Evolutionary conservation across 176 grass and related monocot genomes (phyloP).

Genomic region (Cymbopogon citratus): DNA sequence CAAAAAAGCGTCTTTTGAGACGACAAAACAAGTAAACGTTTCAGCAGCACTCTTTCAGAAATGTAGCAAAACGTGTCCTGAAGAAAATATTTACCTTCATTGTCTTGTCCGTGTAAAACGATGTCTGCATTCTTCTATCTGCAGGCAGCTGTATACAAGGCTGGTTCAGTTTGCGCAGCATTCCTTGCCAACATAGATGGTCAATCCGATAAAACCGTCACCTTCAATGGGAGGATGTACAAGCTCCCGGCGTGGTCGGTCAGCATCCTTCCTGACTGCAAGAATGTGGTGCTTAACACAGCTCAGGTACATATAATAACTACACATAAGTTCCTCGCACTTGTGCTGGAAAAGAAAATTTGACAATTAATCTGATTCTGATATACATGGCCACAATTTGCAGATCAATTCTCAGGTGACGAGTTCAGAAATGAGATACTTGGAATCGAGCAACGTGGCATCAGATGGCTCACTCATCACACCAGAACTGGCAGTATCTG

Average conservation of each 20-base stretch:
- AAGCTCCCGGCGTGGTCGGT: constrained; percentile 88
- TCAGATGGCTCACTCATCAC: constrained; percentile 34
- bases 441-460: constrained; percentile 36
- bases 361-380: neutral
- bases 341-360: neutral
- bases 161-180: constrained; percentile 63
- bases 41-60: neutral
- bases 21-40: neutral
- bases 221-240: constrained; percentile 78
- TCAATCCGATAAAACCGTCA: constrained; percentile 67
- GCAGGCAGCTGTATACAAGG: constrained; percentile 70
- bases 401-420: constrained; percentile 73
- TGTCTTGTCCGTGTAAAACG: neutral
- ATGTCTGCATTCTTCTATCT: constrained; percentile 16
- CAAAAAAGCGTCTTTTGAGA: constrained; percentile 23
- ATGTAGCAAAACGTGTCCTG: neutral
- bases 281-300: constrained; percentile 86
- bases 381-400: neutral
- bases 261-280: constrained; percentile 97
- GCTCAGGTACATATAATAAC: constrained; percentile 56
- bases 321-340: neutral
- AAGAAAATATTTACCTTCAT: neutral
- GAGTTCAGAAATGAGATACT: constrained; percentile 49
- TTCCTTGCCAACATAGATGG: constrained; percentile 88
- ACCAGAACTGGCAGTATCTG: constrained; percentile 36